Evolutionary conservation across 2,329 filamentous ascomycete genomes (phyloP).

Genomic region (Diaporthe ampelina): DNA sequence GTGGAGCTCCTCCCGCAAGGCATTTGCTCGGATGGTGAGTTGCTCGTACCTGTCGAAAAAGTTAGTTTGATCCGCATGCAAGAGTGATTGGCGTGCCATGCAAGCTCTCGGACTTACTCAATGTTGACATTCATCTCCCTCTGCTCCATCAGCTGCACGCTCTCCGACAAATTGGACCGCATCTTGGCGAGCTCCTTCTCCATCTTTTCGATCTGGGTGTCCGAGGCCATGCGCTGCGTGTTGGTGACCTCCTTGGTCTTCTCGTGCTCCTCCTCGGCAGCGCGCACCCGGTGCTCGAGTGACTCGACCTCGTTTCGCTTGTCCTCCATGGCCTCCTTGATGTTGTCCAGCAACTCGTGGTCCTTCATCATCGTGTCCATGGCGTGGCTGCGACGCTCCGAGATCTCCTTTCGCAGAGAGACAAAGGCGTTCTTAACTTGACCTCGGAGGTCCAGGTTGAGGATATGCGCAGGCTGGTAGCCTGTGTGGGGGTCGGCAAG

Average conservation of each 20-base stretch:
- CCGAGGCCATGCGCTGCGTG: conserved; percentile 88
- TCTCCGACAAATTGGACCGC: conserved; percentile 85
- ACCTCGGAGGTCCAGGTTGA: conserved; percentile 90
- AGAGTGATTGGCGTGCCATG: neutral
- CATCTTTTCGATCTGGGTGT: conserved; percentile 98
- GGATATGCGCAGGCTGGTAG: conserved; percentile 89
- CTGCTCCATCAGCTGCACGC: conserved; percentile 92
- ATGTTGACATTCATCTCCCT: conserved; percentile 97
- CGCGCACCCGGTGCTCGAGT: conserved; percentile 87
- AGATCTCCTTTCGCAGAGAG: conserved; percentile 87
- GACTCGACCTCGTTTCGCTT: conserved; percentile 94
- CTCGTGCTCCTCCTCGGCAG: conserved; percentile 93
- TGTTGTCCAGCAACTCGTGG: conserved; percentile 91
- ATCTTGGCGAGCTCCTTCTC: conserved; percentile 98
- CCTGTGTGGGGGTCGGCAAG: conserved; percentile 86
- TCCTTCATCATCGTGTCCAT: conserved; percentile 95
- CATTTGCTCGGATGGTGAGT: conserved; percentile 84
- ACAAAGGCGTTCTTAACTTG: conserved; percentile 84
- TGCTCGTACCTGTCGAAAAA: conserved; percentile 82
- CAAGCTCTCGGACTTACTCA: conserved; percentile 73
- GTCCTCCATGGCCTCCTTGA: conserved; percentile 97
- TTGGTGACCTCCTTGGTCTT: conserved; percentile 89
- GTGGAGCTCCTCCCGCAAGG: conserved; percentile 95
- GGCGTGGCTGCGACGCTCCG: conserved; percentile 85
- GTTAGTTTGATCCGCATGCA: conserved; percentile 27